Conservation (phyloP, 129 eudicot genomes). For the Cynara cardunculus region DNA sequence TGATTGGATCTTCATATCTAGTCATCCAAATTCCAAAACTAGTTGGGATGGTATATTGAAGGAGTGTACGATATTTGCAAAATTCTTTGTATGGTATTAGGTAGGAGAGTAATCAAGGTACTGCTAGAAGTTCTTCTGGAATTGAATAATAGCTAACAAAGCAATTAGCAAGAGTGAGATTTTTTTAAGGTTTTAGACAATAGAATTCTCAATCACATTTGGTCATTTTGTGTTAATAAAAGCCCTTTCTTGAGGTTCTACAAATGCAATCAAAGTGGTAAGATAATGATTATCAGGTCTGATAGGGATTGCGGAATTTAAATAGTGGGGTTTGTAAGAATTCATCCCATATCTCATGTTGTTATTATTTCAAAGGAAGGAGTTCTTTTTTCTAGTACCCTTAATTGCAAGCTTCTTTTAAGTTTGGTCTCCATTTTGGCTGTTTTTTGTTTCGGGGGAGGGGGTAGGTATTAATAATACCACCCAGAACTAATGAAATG, state of each 20-base stretch:
- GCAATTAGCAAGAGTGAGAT: too few species aligned
- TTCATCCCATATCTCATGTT: not conserved
- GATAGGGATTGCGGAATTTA: not conserved
- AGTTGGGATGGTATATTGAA: not conserved
- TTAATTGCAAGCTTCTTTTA: not conserved
- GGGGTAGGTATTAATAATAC: not conserved
- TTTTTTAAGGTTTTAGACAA: too few species aligned
- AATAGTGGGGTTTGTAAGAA: too few species aligned
- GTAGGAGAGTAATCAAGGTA: not conserved
- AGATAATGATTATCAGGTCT: not conserved
- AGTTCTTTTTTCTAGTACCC: not conserved
- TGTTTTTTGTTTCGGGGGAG: too few species aligned
- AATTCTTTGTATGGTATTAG: too few species aligned
- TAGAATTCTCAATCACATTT: not conserved
- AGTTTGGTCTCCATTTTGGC: too few species aligned
- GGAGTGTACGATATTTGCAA: too few species aligned
- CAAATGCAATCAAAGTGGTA: not conserved
- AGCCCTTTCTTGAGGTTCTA: not conserved
- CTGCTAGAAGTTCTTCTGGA: not conserved
- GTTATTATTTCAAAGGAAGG: not conserved
- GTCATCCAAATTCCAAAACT: too few species aligned
- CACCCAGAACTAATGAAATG: not conserved
- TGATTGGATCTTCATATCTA: not conserved
- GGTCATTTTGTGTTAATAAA: not conserved
- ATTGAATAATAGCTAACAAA: not conserved